Evolutionary conservation across 495 filamentous ascomycete species (phyloP).

Genomic region (Amniculicola lignicola): DNA sequence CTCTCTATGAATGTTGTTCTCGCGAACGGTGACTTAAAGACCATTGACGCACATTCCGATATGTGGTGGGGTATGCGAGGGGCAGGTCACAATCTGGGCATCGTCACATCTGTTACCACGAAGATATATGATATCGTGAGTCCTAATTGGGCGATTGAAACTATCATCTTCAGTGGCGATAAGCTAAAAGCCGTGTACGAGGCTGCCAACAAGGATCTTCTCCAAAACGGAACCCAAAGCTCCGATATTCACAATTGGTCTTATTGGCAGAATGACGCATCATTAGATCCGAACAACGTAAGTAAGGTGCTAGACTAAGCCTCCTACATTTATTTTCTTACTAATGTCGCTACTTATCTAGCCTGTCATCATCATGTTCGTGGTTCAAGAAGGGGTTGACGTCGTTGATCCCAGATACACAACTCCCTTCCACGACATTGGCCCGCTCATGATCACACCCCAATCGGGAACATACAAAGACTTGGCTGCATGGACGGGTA

Average conservation of each 20-base stretch:
- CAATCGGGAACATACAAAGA: constrained; percentile 47
- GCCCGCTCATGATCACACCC: constrained; percentile 42
- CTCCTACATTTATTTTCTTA: not conserved
- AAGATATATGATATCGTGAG: constrained; percentile 8
- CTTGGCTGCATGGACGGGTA: constrained; percentile 46
- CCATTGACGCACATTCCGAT: not conserved
- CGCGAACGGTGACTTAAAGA: constrained; percentile 3
- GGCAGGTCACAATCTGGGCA: constrained; percentile 41
- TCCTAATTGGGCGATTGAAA: constrained; percentile 46
- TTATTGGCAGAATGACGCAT: constrained; percentile 46
- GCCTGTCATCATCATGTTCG: constrained; percentile 50
- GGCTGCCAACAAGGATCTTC: constrained; percentile 46
- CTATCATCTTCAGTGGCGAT: constrained; percentile 48
- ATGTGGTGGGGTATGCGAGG: constrained; percentile 26
- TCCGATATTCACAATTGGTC: constrained; percentile 51
- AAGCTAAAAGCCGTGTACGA: constrained; percentile 51
- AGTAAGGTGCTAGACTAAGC: not conserved
- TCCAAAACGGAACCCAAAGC: constrained; percentile 44
- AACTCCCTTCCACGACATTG: constrained; percentile 47
- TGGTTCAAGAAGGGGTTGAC: constrained; percentile 52
- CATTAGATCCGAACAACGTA: constrained; percentile 3
- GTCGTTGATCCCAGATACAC: constrained; percentile 45
- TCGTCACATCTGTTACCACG: constrained; percentile 41
- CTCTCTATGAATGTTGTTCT: not conserved
- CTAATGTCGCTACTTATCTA: constrained; percentile 38